Evolutionary conservation across 2,329 filamentous ascomycete genomes (phyloP), one percentile per base, ranked within the genome.

Genomic region (Sclerotinia minor): DNA sequence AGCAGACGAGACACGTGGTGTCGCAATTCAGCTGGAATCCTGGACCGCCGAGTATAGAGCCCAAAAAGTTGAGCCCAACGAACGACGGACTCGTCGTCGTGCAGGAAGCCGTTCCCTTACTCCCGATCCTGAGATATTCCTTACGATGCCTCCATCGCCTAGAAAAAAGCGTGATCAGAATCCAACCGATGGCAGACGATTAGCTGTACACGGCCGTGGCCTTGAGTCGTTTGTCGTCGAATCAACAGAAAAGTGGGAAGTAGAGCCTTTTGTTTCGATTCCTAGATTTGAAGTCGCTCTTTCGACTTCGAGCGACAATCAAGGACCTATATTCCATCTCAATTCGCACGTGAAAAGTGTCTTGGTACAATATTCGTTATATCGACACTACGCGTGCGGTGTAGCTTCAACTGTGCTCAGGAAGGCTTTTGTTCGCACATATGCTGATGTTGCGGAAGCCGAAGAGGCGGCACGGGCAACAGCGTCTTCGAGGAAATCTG

Each of bases 151-250:
- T 82, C 60, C 81, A 75, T 73, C 84, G 29, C 82, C 81, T 17
- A 79, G 81, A 11, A 84, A 85, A 76, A 87, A 85, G 71, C 82
- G 84, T 78, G 70, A 72, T 24, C 64, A 83, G 35, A 71, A 78
- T 71, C 79, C 79, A 35, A 87, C 87, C 3, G 94, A 99, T 79
- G 94, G 94, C 1, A 86, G 95, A 69, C 88, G 92, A 44, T 80
- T 99, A 38, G 88, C 91, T 4, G 79, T 98, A 35, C 91, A 96
- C 76, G 86, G 91, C 49, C 88, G 91, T 69, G 92, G 92, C 0
- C 82, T 99, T 5, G 95, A 98, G 78, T 92, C 90, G 0, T 94
- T 95, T 73, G 91, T 98, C 60, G 89, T 98, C 59, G 95, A 99
- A 77, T 91, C 90, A 0, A 85, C 90, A 3, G 92, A 97, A 70